Evolutionary conservation across 2,329 filamentous ascomycete genomes (phyloP).

Genomic region (Pseudogymnoascus sp.): DNA sequence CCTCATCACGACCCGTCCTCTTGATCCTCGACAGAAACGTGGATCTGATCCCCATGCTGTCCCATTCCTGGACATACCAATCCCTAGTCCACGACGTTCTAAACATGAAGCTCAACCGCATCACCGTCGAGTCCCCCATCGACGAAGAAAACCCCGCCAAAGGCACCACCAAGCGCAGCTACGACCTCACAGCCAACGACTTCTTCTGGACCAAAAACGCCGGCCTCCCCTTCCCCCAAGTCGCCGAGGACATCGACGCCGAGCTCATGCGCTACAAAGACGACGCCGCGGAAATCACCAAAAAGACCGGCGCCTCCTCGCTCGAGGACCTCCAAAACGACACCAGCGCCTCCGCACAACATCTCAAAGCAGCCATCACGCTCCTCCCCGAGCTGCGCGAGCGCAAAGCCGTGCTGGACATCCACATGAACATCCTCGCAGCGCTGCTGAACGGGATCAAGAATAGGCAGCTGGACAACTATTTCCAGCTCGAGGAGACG

Average conservation of each 20-base stretch:
- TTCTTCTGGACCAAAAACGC: constrained; percentile 98
- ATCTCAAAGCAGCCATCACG: constrained; percentile 93
- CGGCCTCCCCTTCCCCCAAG: constrained; percentile 83
- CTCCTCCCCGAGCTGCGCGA: constrained; percentile 86
- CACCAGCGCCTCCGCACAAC: constrained; percentile 80
- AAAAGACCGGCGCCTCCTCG: constrained; percentile 86
- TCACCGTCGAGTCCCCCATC: constrained; percentile 77
- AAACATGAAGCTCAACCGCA: constrained; percentile 80
- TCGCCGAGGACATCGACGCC: constrained; percentile 90
- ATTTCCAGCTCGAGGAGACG: constrained; percentile 89
- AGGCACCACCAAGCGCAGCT: constrained; percentile 75
- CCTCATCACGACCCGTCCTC: constrained; percentile 75
- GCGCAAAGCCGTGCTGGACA: constrained; percentile 86
- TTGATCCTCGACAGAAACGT: constrained; percentile 93
- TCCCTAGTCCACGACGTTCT: constrained; percentile 74
- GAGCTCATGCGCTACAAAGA: constrained; percentile 94
- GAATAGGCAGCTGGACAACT: constrained; percentile 89
- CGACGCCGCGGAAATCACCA: constrained; percentile 87
- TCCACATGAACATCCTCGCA: constrained; percentile 98
- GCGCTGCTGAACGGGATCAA: constrained; percentile 74
- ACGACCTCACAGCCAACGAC: constrained; percentile 82
- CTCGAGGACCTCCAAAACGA: constrained; percentile 91
- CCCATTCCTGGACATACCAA: constrained; percentile 87
- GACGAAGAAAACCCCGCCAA: constrained; percentile 72
- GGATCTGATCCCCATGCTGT: constrained; percentile 96